Base-by-base conservation (phyloP, 495 filamentous ascomycete genomes). In the Penicillium subrubescens region DNA sequence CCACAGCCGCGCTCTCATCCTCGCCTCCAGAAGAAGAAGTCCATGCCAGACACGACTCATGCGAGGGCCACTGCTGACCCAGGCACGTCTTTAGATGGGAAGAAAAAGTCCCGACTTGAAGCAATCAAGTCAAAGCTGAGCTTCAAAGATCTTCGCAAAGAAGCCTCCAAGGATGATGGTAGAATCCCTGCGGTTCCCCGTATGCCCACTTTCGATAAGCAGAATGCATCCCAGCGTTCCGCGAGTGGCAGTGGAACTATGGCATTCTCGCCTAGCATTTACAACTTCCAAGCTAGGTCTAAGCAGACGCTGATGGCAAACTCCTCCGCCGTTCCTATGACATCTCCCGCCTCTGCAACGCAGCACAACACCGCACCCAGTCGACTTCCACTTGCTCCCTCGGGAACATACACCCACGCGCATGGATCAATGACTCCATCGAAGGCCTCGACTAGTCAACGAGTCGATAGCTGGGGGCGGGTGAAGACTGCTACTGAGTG, bases 81-180 rank as follows among this genome's bases (percentile, higher is more conserved):
- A 6, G 23, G 8, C 14, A 31, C 41, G n/a, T 15, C 41, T 2
- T 39, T 44, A 8, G 60, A 68, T 0, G 60, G 65, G 17, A 75
- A 71, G 56, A 77, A 78, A 56, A 71, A 59, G 54, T 76, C 71
- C 0, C 67, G 67, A 8, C 53, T 77, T 43, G 71, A 72, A 3
- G 58, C 70, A 14, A 61, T 77, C 35, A 65, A 67, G 39, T 71
- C 71, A 10, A 77, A 80, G 57, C 64, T 77, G 46, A 77, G 74
- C 52, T 67, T 76, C 54, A 78, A 74, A 46, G 75, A 80, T 33
- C 34, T 79, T 3, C 69, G 61, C 3, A 77, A 74, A 35, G 77
- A 78, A 25, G 55, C 60, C 35, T 50, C 59, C 5, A 73, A 65
- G 19, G 61, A 64, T n/a, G 66, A 61, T 44, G 15, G 3, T 10